Evolutionary conservation across 2,329 filamentous ascomycete genomes (phyloP), one percentile per base, ranked within the genome.

Genomic region (Thermochaetoides dissita): DNA sequence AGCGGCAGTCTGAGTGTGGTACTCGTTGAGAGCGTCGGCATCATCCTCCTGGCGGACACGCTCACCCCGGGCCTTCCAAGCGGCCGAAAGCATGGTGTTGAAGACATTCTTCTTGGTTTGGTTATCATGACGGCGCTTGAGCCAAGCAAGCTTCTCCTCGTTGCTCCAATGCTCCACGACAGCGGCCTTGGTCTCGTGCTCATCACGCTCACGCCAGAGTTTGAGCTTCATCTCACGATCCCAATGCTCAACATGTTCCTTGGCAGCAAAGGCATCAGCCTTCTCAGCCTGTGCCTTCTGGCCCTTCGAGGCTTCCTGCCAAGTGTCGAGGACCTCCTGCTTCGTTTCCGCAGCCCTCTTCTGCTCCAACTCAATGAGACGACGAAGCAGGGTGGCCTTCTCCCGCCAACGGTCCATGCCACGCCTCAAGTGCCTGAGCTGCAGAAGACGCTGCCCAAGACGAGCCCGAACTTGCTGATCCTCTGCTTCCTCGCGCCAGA

Each of bases 91-190:
- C 2, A 51, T 34, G 4, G 36, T 32, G 7, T 43, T 41, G 6
- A 54, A 39, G 2, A 42, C 42, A 5, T 42, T 32, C n/a, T 39
- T 42, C 35, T 51, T 50, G 30, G 29, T 48, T 6, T 34, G 39
- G 9, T 41, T 50, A 28, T 55, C 53, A 8, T 44, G 39, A 36
- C 54, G 52, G 1, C 55, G 51, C 30, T 40, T 35, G 34, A 50
- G 50, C 41, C 55, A 56, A 4, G 42, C 51, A 2, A 57, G 48
- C 36, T 52, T 51, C 39, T 57, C 54, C 29, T 52, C 48, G 30
- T 56, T 49, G 6, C 50, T 40, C 57, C 57, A 60, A 34, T 51
- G 48, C 9, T 49, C 49, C 7, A 58, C 34, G 7, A 52, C 46
- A 1, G 44, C 38, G 4, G 28, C 11, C 42, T 53, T 52, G 10